Base-by-base conservation (phyloP, 179 eudicot genomes). In the Silene coronaria region DNA sequence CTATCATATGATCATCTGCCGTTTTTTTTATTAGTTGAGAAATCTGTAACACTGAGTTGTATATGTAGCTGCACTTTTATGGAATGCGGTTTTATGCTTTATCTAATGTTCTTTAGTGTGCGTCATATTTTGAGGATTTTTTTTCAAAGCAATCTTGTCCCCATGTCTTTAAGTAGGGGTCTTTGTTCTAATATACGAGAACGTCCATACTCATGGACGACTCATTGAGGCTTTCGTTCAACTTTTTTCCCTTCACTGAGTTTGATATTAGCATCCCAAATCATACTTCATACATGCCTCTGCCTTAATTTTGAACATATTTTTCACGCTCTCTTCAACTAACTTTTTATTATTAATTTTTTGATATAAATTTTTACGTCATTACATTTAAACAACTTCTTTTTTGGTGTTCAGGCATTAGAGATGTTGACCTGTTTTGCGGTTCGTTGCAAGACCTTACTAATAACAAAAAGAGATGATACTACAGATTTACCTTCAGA, bases 371-470 rank as follows among this genome's bases (percentile, higher is more conserved):
- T 2, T 61, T 4, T 61, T 1, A 27, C 1, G 2, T 26, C 67
- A 26, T 27, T 63, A 14, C 38, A 46, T 73, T 5, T 23, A 70
- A 53, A 24, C 19, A 21, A 21, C 48, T 60, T 61, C 38, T 24
- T 58, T 53, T 12, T 55, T 77, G 19, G 19, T 30, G 78, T 81
- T 64, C 84, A 78, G 84, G 84, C 84, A 78, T 74, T 81, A 57
- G 69, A 42, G 72, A 45, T 61, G 77, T 53, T 74, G 78, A 55
- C 10, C 53, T 64, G 60, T 48, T 70, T 48, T 22, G 32, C 9
- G 36, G 60, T 16, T 70, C 21, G 73, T 0, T 46, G 59, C 60
- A 48, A 70, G 73, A 13, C 60, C 11, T 5, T 36, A 38, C 71
- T 46, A 70, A 70, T 70, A 70, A 70, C 60, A 23, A 48, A 27